Base-by-base conservation (phyloP, 73 alveolate species). In the Blepharisma stoltei region DNA sequence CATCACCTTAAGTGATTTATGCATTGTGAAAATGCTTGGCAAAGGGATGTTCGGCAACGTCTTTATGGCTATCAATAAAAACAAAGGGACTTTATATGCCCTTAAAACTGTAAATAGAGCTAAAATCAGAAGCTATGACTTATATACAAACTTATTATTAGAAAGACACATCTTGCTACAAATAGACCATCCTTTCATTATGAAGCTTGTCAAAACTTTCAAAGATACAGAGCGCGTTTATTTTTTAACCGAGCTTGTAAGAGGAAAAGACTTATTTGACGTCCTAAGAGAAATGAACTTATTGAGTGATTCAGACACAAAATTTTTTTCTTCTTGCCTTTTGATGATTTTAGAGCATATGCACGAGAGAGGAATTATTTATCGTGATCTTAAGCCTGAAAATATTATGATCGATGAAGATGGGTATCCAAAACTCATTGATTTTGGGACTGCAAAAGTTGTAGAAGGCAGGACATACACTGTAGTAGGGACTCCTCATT, bases 1-100 rank as follows among this genome's bases (percentile, higher is more conserved):
- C 7, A 71, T 81, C 27, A 78, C 76, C 67, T 70, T 81, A 54
- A 81, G 49, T 44, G 88, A 81, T 81, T 81, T 81, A 71, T 78
- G 70, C 49, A 70, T 65, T 55, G 52, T 81, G 11, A 81, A 81
- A 55, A 81, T 71, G 52, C 70, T 81, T 54, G 85, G 85, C 44
- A 70, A 78, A 71, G 88, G 88, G 6, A 71, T 67, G 54, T 81
- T 81, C 21, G 88, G 83, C 46, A 53, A 14, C 2, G 23, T 52
- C 23, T n/a, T 52, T n/a, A 52, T 52, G 67, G 18, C 32, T 1
- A 52, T n/a, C 32, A 14, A 52, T 71, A 48, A 67, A 71, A 71
- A 81, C 67, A 81, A 71, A 71, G 78, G 70, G 49, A 80, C 76
- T 55, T 21, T 53, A 9, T 78, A 81, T 81, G 83, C 83, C 21